Base-by-base conservation (phyloP, 345 rosid genomes). In the Linum trigynum region DNA sequence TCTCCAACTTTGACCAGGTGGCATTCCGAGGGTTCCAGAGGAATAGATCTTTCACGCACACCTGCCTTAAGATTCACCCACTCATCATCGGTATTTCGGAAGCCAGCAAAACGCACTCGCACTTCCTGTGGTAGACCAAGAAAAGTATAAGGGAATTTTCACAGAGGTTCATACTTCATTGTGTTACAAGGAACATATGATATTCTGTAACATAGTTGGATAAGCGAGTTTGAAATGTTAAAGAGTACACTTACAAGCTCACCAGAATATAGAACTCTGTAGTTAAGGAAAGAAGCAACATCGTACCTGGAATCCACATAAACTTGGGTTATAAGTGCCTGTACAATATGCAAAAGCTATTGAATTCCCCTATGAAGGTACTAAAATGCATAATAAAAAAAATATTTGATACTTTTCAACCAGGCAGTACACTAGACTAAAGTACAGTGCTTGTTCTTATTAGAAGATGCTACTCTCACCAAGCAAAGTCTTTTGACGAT, bases 11-110 rank as follows among this genome's bases (percentile, higher is more conserved):
- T 71, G 67, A 89, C 78, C 68, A 32, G 78, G 65, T 72, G 80
- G 69, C 98, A 92, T 74, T 89, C 96, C 2, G 91, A 79, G 69
- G 92, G 76, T 75, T 84, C 96, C 61, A 87, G 75, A 75, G 96
- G 96, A 75, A 89, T 75, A 57, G 96, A 92, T 59, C 92, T 83
- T 67, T 86, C 86, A 10, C 96, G 87, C 57, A 92, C 79, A 55
- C 65, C 79, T 4, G 39, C 65, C 69, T 62, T 80, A 55, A 92
- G 86, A 38, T 78, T 83, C 63, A 92, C 89, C 98, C 98, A 92
- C 74, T 92, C 98, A 67, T 92, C 98, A 14, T 92, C 81, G 48
- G 69, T 55, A 55, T 87, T 80, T 55, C 69, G 69, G 32, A 79
- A 92, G 11, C 98, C 96, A 68, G 91, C 63, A 71, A 81, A 92